Conservation (phyloP, 345 rosid species). For the Atalantia buxifolia region DNA sequence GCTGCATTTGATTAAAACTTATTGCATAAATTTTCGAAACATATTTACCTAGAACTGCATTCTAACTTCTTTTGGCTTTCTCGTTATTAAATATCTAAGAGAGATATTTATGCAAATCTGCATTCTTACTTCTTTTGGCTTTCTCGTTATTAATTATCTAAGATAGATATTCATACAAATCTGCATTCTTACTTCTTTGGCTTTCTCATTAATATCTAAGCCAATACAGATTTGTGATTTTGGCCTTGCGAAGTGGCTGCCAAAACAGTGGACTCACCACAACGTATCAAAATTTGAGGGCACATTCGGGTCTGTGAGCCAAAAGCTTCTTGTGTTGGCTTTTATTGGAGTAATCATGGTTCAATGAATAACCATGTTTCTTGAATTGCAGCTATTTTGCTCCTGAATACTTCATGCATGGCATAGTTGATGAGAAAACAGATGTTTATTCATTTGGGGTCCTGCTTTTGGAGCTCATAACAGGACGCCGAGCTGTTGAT, state of each 20-base stretch:
- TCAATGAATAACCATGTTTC: not conserved
- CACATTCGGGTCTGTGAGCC: slow-evolving; percentile 76
- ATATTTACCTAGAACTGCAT: not conserved
- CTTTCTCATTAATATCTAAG: slow-evolving; percentile 8
- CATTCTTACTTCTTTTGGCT: not conserved
- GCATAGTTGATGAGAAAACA: slow-evolving; percentile 90
- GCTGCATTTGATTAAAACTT: not conserved
- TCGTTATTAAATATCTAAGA: too few species aligned
- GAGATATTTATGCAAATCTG: not conserved
- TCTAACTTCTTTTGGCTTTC: too few species aligned
- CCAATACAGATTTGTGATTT: slow-evolving; percentile 77
- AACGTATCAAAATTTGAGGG: slow-evolving; percentile 91
- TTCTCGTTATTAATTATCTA: too few species aligned
- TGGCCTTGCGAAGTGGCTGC: slow-evolving; percentile 96
- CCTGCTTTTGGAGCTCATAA: slow-evolving; percentile 81
- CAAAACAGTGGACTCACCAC: slow-evolving; percentile 74
- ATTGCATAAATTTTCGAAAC: not conserved
- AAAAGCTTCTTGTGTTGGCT: not conserved
- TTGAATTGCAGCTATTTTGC: slow-evolving; percentile 71
- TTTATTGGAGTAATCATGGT: not conserved
- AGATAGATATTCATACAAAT: not conserved
- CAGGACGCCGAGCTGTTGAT: slow-evolving; percentile 76
- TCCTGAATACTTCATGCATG: slow-evolving; percentile 93
- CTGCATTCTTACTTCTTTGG: not conserved
- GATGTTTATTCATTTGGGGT: slow-evolving; percentile 91